Conservation (phyloP, 1,284 basidiomycete genomes). For the Pyrrhoderma noxium region DNA sequence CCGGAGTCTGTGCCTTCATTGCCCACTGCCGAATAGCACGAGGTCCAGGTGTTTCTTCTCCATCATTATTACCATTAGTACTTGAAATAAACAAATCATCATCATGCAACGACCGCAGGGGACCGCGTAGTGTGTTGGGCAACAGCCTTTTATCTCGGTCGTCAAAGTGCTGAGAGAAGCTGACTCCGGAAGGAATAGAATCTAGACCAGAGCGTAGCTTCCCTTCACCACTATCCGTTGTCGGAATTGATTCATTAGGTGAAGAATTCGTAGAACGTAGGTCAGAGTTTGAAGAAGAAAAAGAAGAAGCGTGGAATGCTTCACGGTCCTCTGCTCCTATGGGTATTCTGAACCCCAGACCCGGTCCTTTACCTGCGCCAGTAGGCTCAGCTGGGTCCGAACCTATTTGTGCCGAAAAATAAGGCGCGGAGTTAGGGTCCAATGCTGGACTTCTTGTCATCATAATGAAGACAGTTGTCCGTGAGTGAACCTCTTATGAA, state of each 20-base stretch:
- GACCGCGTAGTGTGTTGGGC: neutral
- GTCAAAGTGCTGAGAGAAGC: conserved; percentile 14
- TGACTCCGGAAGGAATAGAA: conserved; percentile 1
- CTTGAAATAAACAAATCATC: conserved; percentile 3
- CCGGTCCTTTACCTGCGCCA: conserved; percentile 32
- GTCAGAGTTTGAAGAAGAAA: conserved; percentile 55
- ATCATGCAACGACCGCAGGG: conserved; percentile 3
- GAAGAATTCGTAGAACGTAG: conserved; percentile 62
- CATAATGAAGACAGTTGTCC: conserved; percentile 25
- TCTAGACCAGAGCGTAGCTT: conserved; percentile 1
- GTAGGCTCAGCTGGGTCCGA: conserved; percentile 45
- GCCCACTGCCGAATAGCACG: conserved; percentile 18
- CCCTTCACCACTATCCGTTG: conserved; percentile 16
- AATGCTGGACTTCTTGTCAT: conserved; percentile 69
- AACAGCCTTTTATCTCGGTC: conserved; percentile 11
- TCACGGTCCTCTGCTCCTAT: conserved; percentile 40
- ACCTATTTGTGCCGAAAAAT: conserved; percentile 60
- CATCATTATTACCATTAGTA: conserved; percentile 9
- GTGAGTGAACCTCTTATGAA: neutral
- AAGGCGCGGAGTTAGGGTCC: conserved; percentile 74
- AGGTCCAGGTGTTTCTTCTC: conserved; percentile 18
- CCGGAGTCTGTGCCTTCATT: conserved; percentile 14
- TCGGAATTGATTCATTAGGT: conserved; percentile 36
- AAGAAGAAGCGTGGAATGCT: conserved; percentile 44
- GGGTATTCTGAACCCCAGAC: conserved; percentile 39